Evolutionary conservation across 768 basidiomycete genomes (phyloP).

Genomic region (Pleurotus pulmonarius): DNA sequence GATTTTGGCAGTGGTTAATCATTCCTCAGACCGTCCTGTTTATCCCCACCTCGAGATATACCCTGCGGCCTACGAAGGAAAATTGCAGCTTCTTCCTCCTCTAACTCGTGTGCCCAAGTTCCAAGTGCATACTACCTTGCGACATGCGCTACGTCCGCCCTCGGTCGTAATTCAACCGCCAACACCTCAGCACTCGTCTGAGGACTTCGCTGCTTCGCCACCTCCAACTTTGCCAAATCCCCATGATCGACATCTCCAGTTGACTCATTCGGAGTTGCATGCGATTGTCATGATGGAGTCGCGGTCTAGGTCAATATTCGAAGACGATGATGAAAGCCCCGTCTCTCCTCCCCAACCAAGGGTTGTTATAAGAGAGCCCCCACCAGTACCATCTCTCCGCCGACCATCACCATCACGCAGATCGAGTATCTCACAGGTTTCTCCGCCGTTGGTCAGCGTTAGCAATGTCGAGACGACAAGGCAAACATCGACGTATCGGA

Average conservation of each 20-base stretch:
- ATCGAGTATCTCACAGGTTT: neutral
- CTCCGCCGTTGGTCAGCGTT: neutral
- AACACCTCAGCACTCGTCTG: neutral
- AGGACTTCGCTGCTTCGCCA: neutral
- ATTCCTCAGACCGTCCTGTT: constrained; percentile 12
- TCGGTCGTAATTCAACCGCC: constrained; percentile 5
- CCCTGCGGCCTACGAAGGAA: constrained; percentile 17
- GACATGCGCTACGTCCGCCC: neutral
- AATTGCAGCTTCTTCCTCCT: constrained; percentile 1
- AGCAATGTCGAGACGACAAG: neutral
- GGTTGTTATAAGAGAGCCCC: neutral
- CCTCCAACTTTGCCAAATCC: neutral
- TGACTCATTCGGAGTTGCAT: constrained; percentile 31
- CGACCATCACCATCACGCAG: neutral
- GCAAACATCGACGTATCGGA: no score
- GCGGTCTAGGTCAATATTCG: neutral
- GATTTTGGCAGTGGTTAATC: neutral
- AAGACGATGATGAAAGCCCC: constrained; percentile 2
- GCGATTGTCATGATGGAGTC: constrained; percentile 34
- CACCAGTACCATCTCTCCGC: neutral
- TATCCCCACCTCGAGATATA: constrained; percentile 34
- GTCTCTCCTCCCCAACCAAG: neutral
- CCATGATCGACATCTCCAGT: constrained; percentile 15
- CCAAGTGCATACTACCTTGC: neutral
- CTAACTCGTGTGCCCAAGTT: constrained; percentile 7